Conservation (phyloP, 2,329 filamentous ascomycete genomes). For the Paraphaeosphaeria minitans region DNA sequence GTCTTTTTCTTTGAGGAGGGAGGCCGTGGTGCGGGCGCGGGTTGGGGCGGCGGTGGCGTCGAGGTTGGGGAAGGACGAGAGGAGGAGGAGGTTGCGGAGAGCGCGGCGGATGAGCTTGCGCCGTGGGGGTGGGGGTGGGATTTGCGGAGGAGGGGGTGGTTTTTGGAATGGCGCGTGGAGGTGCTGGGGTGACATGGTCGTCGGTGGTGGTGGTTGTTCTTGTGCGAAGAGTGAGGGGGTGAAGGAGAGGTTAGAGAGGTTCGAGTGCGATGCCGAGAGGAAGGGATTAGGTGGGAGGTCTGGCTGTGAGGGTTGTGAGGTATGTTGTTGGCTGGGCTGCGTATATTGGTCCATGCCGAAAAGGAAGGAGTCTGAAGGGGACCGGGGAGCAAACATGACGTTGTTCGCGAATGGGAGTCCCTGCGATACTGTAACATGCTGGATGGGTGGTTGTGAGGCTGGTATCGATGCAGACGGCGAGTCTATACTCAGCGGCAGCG, state of each 20-base stretch:
- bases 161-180: constrained; percentile 32
- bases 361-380: constrained; percentile 41
- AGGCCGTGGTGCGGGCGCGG: constrained; percentile 58
- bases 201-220: constrained; percentile 6
- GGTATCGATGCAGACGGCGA: constrained; percentile 21
- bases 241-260: constrained; percentile 31
- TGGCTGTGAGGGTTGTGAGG: constrained; percentile 28
- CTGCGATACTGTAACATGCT: constrained; percentile 31
- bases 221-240: constrained; percentile 32
- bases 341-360: constrained; percentile 48
- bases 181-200: constrained; percentile 21
- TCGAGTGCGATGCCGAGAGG: constrained; percentile 8
- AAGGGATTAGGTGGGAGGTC: constrained; percentile 7
- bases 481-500: constrained; percentile 15
- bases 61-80: constrained; percentile 52
- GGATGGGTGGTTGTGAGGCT: constrained; percentile 28
- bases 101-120: constrained; percentile 54
- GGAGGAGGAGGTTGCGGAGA: constrained; percentile 62
- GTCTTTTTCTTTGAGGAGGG: constrained; percentile 41
- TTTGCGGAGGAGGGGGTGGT: constrained; percentile 17
- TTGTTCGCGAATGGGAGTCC: constrained; percentile 32
- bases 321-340: constrained; percentile 14
- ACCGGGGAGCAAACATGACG: constrained; percentile 42
- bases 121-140: constrained; percentile 26
- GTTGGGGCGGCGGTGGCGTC: constrained; percentile 51